Evolutionary conservation across 2,329 filamentous ascomycete genomes (phyloP), one percentile per base, ranked within the genome.

Genomic region (Aureobasidium sp.): DNA sequence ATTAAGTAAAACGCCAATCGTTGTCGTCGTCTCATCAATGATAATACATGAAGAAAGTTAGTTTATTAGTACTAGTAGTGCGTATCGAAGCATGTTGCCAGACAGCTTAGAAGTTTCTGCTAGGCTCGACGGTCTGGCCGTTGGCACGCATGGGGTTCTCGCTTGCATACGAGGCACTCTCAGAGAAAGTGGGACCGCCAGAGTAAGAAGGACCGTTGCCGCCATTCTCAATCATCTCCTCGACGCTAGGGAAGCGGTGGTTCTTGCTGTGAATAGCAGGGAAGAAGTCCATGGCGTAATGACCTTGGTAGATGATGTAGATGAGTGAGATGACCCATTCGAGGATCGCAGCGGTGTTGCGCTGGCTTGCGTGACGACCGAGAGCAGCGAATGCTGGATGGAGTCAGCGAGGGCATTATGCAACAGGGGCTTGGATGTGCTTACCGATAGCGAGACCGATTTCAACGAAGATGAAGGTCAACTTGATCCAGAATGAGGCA

Each of bases 261-360:
- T 77, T 72, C 66, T 82, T 84, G 12, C 85, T 88, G 65, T 82
- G 79, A 2, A 88, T 79, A 12, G 90, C 90, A 0, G 94, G 94
- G 66, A 89, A 81, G 55, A 99, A 84, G 76, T 99, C 93, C 72
- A 97, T 81, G 70, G 88, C 82, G 79, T 96, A 97, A 64, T 88
- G 91, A 65, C 93, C 82, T 64, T 95, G 81, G 77, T 96, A 97
- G 71, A 92, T 88, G 59, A 89, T 90, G 77, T 92, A 97, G 71
- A 96, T 81, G 70, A 96, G 86, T 36, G 91, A 84, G 66, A 97
- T 85, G 64, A 84, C 73, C 85, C 85, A 88, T 77, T 97, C 93
- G 36, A 97, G 74, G 58, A 95, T 77, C 6, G 91, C 94, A 42
- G 87, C 90, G 1, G 78, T 75, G 73, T 94, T 87, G 68, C 81